Base-by-base conservation (phyloP, 2,329 filamentous ascomycete genomes). In the Fusarium pseudonygamai region DNA sequence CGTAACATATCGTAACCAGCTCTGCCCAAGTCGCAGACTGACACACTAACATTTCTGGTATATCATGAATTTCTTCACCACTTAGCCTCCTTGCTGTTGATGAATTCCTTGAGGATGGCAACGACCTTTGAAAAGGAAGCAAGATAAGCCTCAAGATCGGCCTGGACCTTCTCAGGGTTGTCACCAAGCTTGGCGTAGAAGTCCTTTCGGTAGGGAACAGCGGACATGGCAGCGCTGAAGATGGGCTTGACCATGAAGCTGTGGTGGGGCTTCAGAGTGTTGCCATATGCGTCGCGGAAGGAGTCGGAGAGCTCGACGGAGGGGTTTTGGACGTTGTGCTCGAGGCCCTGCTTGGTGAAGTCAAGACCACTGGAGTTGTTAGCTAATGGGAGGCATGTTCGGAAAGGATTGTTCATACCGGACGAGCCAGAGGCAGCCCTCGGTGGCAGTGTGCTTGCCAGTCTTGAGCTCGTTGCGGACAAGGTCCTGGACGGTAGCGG, bases 181-280 rank as follows among this genome's bases (percentile, higher is more conserved):
- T 86, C 85, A 42, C 93, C 95, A 47, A 99, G 87, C 89, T 98
- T 97, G 74, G 84, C 84, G 82, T 98, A 98, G 82, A 99, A 98
- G 83, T 96, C 93, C 82, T 93, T 94, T 77, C 96, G 91, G 88
- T 98, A 97, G 4, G 96, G 96, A 76, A 93, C 96, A 24, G 95
- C 95, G 77, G 90, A 90, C 95, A 99, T 97, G 82, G 96, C 96
- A 71, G 95, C 93, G 78, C 89, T 93, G 89, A 98, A 98, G 80
- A 98, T 88, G 69, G 94, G 94, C 88, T 97, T 97, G 78, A 98
- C 86, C 72, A 98, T 78, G 84, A 97, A 95, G 80, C 88, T 91
- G 87, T 99, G 96, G 86, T 97, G 91, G 32, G 93, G 93, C 87
- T 97, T 97, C 78, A 99, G 92, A 56, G 96, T 98, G 78, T 86